Evolutionary conservation across 495 filamentous ascomycete genomes (phyloP).

Genomic region (Xylaria telfairii): DNA sequence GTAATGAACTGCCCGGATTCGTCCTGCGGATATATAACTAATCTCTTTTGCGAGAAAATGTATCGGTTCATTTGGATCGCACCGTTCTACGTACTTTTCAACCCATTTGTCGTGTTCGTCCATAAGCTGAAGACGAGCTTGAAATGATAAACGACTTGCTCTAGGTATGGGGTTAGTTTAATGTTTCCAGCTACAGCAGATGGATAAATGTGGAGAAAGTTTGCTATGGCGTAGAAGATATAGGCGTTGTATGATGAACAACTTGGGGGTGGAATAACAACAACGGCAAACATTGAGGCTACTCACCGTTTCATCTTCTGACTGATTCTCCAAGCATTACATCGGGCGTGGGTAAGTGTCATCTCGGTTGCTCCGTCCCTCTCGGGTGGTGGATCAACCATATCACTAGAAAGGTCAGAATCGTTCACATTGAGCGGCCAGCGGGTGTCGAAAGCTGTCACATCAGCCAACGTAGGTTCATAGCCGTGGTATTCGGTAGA

Average conservation of each 20-base stretch:
- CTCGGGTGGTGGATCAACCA: conserved; percentile 44
- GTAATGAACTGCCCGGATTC: background rate
- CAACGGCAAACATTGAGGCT: background rate
- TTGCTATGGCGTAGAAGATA: background rate
- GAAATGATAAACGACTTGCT: conserved; percentile 4
- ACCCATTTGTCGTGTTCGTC: conserved; percentile 24
- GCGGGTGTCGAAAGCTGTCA: conserved; percentile 36
- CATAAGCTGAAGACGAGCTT: conserved; percentile 13
- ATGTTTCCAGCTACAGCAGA: background rate
- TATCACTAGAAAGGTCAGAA: conserved; percentile 52
- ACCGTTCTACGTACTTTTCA: conserved; percentile 18
- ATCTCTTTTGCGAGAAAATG: conserved; percentile 9
- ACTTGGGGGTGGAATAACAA: background rate
- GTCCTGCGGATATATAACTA: conserved; percentile 18
- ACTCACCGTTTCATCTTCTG: conserved; percentile 20
- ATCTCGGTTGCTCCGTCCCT: conserved; percentile 23
- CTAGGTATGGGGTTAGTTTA: conserved; percentile 5
- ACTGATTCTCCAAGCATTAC: conserved; percentile 25
- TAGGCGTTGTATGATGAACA: no score
- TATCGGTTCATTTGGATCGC: conserved; percentile 10
- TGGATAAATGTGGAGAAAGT: background rate
- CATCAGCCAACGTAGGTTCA: conserved; percentile 46
- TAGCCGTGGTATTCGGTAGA: conserved; percentile 60
- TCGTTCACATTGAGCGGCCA: conserved; percentile 55
- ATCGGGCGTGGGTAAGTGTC: conserved; percentile 26